Evolutionary conservation across 1,284 basidiomycete species (phyloP).

Genomic region (Pyrrhoderma lamaoense): DNA sequence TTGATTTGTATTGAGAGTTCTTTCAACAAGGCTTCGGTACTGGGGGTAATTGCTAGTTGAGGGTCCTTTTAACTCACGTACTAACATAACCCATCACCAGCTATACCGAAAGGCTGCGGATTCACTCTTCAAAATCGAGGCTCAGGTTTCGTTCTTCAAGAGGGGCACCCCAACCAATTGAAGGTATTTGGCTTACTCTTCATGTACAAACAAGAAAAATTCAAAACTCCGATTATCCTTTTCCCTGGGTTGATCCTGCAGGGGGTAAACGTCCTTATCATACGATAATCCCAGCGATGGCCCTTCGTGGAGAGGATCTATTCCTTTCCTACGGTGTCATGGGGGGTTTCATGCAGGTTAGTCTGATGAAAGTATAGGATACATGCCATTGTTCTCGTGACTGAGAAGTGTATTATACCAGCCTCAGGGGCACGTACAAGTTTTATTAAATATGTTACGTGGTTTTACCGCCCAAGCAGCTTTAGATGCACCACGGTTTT

Average conservation of each 20-base stretch:
- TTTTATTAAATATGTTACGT: conserved; percentile 85
- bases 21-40: conserved; percentile 64
- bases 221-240: neutral
- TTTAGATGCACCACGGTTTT: conserved; percentile 92
- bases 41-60: conserved; percentile 37
- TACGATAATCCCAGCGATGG: conserved; percentile 93
- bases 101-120: conserved; percentile 87
- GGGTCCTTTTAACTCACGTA: neutral
- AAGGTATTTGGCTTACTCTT: conserved; percentile 36
- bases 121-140: conserved; percentile 97
- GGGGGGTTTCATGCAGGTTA: conserved; percentile 91
- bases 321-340: conserved; percentile 90
- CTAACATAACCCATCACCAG: conserved; percentile 30
- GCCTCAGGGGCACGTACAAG: conserved; percentile 91
- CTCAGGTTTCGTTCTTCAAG: conserved; percentile 70
- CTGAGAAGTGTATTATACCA: conserved; percentile 24
- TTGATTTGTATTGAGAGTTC: neutral
- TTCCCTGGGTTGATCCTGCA: conserved; percentile 26
- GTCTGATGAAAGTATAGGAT: conserved; percentile 7
- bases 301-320: conserved; percentile 72
- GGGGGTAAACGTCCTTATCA: conserved; percentile 90
- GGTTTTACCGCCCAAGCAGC: conserved; percentile 81
- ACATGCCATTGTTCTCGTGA: neutral
- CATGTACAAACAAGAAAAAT: neutral
- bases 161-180: conserved; percentile 79